Evolutionary conservation across 1,139 yeast species (phyloP).

Genomic region (Diutina neorugosa): DNA sequence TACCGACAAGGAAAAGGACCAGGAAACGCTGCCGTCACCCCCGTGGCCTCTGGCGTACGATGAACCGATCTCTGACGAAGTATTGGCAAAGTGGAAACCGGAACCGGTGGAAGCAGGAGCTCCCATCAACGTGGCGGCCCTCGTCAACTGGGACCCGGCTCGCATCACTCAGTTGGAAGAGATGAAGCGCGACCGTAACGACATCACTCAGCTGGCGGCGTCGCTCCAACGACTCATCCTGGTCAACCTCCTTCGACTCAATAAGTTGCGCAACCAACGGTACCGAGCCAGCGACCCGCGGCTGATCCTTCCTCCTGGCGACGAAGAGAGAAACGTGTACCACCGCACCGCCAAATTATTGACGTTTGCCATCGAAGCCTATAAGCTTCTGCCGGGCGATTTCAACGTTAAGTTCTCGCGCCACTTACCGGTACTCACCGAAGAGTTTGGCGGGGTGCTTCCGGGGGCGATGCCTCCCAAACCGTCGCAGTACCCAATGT

Average conservation of each 20-base stretch:
- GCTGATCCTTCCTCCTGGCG: slow-evolving; percentile 13
- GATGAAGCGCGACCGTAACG: slow-evolving; percentile 17
- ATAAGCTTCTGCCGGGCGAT: slow-evolving; percentile 16
- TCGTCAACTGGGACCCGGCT: slow-evolving; percentile 44
- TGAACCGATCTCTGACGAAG: background rate
- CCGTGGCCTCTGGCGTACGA: background rate
- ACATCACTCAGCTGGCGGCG: slow-evolving; percentile 18
- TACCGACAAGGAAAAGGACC: slow-evolving; percentile 5
- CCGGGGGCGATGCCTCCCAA: slow-evolving; percentile 38
- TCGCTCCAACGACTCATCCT: slow-evolving; percentile 43
- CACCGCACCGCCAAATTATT: slow-evolving; percentile 32
- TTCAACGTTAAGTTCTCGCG: slow-evolving; percentile 26
- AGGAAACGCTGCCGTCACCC: background rate
- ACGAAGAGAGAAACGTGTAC: slow-evolving; percentile 18
- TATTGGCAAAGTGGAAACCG: background rate
- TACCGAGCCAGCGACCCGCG: slow-evolving; percentile 21
- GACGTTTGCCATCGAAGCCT: slow-evolving; percentile 17
- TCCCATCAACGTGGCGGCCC: slow-evolving; percentile 27
- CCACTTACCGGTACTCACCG: slow-evolving; percentile 56
- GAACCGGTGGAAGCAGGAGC: background rate
- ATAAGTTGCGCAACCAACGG: slow-evolving; percentile 52
- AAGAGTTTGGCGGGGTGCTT: slow-evolving; percentile 67
- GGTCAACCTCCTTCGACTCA: slow-evolving; percentile 41
- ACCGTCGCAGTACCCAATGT: slow-evolving; percentile 8
- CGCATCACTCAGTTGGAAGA: slow-evolving; percentile 16